phyloP scores from a whole-genome alignment of 2,329 filamentous ascomycete species.

The Curvularia eragrostidis region DNA sequence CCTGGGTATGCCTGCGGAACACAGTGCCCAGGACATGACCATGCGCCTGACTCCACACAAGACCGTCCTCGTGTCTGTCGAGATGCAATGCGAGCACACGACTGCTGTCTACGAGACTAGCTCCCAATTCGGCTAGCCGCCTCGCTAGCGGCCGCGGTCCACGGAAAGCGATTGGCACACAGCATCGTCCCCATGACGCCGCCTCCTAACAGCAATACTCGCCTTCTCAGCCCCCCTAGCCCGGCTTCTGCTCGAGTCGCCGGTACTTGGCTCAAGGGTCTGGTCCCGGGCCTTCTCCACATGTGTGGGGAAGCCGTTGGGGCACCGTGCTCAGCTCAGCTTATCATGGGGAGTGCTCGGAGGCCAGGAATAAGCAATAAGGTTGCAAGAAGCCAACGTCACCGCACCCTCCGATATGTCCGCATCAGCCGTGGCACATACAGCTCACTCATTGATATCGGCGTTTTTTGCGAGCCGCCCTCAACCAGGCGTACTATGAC shows the following conservation, averaged over 20 bases:
- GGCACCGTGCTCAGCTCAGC: neutral
- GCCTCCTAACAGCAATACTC: conserved; percentile 3
- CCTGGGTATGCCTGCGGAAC: no score
- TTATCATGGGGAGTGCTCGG: neutral
- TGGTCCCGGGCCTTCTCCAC: neutral
- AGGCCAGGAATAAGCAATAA: neutral
- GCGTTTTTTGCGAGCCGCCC: neutral
- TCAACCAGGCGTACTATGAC: no score
- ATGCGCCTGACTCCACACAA: neutral
- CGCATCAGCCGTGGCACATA: no score
- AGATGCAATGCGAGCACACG: neutral
- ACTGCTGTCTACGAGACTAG: conserved; percentile 7
- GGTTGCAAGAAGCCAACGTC: neutral
- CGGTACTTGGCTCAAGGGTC: neutral
- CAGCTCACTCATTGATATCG: neutral
- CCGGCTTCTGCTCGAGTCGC: neutral
- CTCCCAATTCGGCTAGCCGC: conserved; percentile 1
- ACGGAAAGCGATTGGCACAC: conserved; percentile 10
- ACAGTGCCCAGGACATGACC: neutral
- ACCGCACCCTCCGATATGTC: neutral
- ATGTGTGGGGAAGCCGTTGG: neutral
- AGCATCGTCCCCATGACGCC: conserved; percentile 12
- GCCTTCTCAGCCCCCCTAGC: neutral
- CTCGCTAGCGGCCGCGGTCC: conserved; percentile 8
- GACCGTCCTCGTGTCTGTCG: neutral